phyloP scores from a whole-genome alignment of 2,329 filamentous ascomycete species.

The Drechslerella dactyloides region DNA sequence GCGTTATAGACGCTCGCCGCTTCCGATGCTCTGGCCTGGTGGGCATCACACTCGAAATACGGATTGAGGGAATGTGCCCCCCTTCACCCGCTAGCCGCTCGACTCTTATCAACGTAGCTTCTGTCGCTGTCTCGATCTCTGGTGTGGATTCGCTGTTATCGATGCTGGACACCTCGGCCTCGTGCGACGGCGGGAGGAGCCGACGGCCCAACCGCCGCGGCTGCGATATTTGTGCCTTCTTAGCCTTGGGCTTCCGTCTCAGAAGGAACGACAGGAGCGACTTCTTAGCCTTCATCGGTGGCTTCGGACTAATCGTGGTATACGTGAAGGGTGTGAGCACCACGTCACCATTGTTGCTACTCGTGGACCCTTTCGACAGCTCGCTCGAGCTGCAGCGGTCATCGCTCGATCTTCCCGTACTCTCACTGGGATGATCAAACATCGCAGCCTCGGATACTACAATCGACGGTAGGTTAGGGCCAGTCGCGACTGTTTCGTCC shows the following conservation, averaged over 20 bases:
- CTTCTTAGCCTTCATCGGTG: conserved; percentile 29
- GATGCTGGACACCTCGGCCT: conserved; percentile 39
- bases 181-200: conserved; percentile 22
- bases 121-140: conserved; percentile 20
- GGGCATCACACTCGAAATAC: no score
- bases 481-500: conserved; percentile 29
- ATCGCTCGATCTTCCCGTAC: conserved; percentile 13
- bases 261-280: conserved; percentile 33
- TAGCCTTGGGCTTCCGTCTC: not conserved
- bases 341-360: conserved; percentile 14
- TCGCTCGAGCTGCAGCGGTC: conserved; percentile 21
- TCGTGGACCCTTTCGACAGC: conserved; percentile 34
- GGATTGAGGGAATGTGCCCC: no score
- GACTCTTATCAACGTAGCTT: conserved; percentile 5
- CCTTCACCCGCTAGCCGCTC: no score
- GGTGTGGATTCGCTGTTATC: conserved; percentile 18
- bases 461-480: conserved; percentile 36
- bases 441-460: conserved; percentile 26
- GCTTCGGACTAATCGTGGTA: not conserved
- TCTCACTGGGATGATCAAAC: conserved; percentile 41
- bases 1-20: conserved; percentile 22
- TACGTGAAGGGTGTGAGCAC: conserved; percentile 3
- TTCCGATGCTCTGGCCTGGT: conserved; percentile 8
- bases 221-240: conserved; percentile 16
- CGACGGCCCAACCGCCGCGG: conserved; percentile 7